Base-by-base conservation (phyloP, 2,329 filamentous ascomycete species). In the Xylaria sp. region DNA sequence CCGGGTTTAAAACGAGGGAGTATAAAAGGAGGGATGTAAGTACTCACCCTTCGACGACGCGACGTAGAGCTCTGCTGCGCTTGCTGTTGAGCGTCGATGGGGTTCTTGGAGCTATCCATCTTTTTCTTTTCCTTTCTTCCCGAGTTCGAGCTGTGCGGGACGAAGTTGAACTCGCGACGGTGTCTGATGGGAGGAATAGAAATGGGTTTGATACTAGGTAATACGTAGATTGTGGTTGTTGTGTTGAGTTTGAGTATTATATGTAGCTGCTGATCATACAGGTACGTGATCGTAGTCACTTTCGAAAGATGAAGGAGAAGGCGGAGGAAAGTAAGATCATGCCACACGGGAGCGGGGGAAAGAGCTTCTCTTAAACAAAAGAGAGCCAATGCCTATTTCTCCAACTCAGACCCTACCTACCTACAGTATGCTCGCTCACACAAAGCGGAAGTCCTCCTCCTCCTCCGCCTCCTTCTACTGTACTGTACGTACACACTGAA, bases 11-110 rank as follows among this genome's bases (percentile, higher is more conserved):
- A 46, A n/a, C 20, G 8, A 63, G n/a, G 9, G 43, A 20, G 18
- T 15, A 46, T 7, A 28, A 31, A 12, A 10, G n/a, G 18, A 10
- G n/a, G 18, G 33, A 15, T 48, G 39, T 8, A 15, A 3, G 9
- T 20, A 71, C 74, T 63, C 54, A 77, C 76, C 56, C 76, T 69
- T 74, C 76, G 73, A 71, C 73, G 74, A 23, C 72, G 70, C 10
- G 58, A 54, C 56, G 65, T 66, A 57, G 51, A 46, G 62, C n/a
- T 61, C 43, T 63, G 58, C 56, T 67, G 71, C 12, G 28, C 28
- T 28, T 46, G 39, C 23, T 12, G 36, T 10, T 5, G 9, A 52
- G 39, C 49, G 15, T 61, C 64, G 31, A 15, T 52, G 49, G 55
- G 66, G 13, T 41, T 41, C 54, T 74, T 77, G 39, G 71, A 57